Base-by-base conservation (phyloP, 176 grass and related monocot species). In the Carex myosuroides region DNA sequence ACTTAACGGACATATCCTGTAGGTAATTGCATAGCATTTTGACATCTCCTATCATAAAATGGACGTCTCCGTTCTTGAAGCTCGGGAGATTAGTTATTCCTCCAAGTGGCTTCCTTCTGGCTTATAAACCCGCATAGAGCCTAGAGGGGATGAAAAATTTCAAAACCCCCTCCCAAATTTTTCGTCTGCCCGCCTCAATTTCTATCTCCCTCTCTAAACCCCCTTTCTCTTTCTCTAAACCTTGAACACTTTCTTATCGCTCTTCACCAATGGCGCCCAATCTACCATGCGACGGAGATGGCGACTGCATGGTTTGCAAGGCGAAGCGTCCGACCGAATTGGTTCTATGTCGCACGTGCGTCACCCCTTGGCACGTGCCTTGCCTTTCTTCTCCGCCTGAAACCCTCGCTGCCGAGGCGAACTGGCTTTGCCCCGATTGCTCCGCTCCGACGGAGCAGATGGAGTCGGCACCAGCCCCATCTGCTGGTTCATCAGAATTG, bases 271-370 rank as follows among this genome's bases (percentile, higher is more conserved):
- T 88, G 54, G 66, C 87, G n/a, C 76, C 70, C 4, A 88, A 98
- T 79, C 93, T 98, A 63, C 95, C 95, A 12, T 94, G 91, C 86
- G 92, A 98, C 79, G 95, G 95, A 6, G 95, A 98, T 8, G 95
- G 92, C 44, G 83, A 88, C 30, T 98, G 95, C 86, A 94, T 98
- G 92, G 85, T 84, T 2, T 98, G 95, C 92, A 80, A 81, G 61
- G 82, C 68, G 2, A 64, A 80, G 54, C 3, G 41, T 0, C 86
- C 86, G 16, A 88, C 88, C 0, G 95, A 98, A 26, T 53, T 91
- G 16, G 58, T 98, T 20, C 63, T 53, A 2, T 98, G 95, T 77
- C 21, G 83, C 84, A 98, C 88, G 74, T 98, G 95, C 86, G 91
- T 89, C 41, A 93, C 95, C 35, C 92, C 92, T 0, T 98, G 95